These are phyloP conservation scores for Prunella vulgaris DNA, from an alignment of 257 asterid species.

Conservation along the genomic window DNA sequence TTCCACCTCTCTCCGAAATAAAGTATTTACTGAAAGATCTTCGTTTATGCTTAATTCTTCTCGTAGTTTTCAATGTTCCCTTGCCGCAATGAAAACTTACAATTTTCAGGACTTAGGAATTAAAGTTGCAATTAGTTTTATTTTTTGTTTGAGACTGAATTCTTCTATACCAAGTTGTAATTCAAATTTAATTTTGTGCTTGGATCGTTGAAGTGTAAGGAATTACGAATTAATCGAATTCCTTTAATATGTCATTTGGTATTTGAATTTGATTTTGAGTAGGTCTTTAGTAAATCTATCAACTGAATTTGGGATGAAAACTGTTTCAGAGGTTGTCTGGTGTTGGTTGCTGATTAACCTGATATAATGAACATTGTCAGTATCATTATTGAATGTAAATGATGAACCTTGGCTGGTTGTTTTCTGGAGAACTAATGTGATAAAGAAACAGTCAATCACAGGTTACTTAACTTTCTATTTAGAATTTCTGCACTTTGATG, in stretches of 20 bases:
- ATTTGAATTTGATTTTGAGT: conserved; percentile 9
- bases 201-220: neutral
- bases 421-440: conserved; percentile 3
- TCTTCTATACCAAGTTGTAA: neutral
- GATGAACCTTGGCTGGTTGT: neutral
- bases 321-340: conserved; percentile 13
- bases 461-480: neutral
- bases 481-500: neutral
- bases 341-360: conserved; percentile 1
- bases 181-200: neutral
- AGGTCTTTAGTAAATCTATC: neutral
- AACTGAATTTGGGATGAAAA: neutral
- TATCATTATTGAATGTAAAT: conserved; percentile 4
- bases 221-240: neutral
- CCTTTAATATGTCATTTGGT: neutral
- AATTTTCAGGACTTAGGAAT: conserved; percentile 8
- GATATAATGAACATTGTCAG: neutral
- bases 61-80: neutral
- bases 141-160: neutral
- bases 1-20: conserved; percentile 66
- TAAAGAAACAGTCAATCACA: neutral
- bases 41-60: neutral
- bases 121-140: neutral
- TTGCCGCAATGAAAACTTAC: neutral
- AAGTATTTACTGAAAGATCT: conserved; percentile 33